These are phyloP conservation scores for Lipomyces anomalus DNA, from an alignment of 805 yeast genomes.

Conservation along the genomic window DNA sequence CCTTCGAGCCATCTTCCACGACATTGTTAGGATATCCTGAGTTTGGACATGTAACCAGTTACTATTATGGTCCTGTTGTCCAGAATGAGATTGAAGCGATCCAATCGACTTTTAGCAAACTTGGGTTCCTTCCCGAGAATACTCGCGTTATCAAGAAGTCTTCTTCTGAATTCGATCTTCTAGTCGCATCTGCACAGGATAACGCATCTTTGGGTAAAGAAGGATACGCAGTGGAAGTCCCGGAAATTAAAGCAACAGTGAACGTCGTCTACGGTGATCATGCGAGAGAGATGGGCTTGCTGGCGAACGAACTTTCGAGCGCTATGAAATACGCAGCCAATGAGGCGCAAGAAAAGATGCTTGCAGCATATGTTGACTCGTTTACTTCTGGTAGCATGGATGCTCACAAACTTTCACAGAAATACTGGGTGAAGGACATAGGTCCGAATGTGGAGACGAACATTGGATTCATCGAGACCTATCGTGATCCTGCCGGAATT, in stretches of 20 bases:
- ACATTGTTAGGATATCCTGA: slow-evolving; percentile 72
- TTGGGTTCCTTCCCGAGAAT: slow-evolving; percentile 70
- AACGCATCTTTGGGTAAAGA: slow-evolving; percentile 9
- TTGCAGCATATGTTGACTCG: slow-evolving; percentile 59
- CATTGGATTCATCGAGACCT: slow-evolving; percentile 87
- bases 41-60: slow-evolving; percentile 67
- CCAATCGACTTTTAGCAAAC: slow-evolving; percentile 57
- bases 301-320: slow-evolving; percentile 49
- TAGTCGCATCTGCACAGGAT: slow-evolving; percentile 57
- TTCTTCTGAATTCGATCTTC: slow-evolving; percentile 46
- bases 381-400: slow-evolving; percentile 78
- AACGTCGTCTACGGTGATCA: slow-evolving; percentile 74
- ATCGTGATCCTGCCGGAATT: slow-evolving; percentile 86
- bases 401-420: slow-evolving; percentile 79
- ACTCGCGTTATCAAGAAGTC: slow-evolving; percentile 60
- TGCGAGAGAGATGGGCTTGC: slow-evolving; percentile 52
- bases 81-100: slow-evolving; percentile 60
- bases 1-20: slow-evolving; percentile 41
- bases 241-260: slow-evolving; percentile 41
- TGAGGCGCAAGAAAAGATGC: slow-evolving; percentile 61
- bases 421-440: slow-evolving; percentile 80
- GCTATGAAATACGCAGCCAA: slow-evolving; percentile 67
- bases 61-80: slow-evolving; percentile 55
- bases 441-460: slow-evolving; percentile 76
- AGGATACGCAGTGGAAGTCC: slow-evolving; percentile 47